Evolutionary conservation across 352 stramenopile species (phyloP), one percentile per base, ranked within the genome.

Genomic region (Globisporangium iwayamae): DNA sequence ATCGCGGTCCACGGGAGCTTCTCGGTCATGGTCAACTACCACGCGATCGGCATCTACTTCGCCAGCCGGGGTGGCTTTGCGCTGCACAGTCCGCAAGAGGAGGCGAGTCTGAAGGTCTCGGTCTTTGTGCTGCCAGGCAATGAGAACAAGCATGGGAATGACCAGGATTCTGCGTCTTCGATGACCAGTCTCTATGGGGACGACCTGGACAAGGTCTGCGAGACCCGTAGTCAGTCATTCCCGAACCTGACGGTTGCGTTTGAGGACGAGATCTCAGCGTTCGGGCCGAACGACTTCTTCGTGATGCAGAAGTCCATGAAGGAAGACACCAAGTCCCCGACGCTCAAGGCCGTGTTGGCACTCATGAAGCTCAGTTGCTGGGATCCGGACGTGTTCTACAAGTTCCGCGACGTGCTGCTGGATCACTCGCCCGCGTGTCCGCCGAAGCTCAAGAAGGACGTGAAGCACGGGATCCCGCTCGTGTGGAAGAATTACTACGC

Each of bases 1-100:
- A 98, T 98, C 39, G 95, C 96, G 0, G 85, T 98, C 22, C 96
- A 98, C 66, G 96, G 96, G 10, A 97, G 86, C 39, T 98, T 98
- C 68, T 98, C 88, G 2, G 84, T 98, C 56, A 98, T 96, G 87
- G 88, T 98, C 25, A 98, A 98, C 67, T 98, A 98, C 71, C 93
- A 98, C 68, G 91, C 91, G 4, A 96, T 98, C 62, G 91, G 93
- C 11, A 72, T 96, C 22, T 94, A 96, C 72, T 93, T 96, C 62
- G 94, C 90, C 22, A 96, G 83, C 67, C 81, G 89, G 34, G 89
- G 89, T 4, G 93, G 93, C 20, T 98, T 98, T 68, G 90, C 90
- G 18, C 73, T 98, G 6, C 93, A 98, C 66, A 97, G 94, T 60
- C 87, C 90, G 16, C 87, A 97, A 62, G 90, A 97, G 74, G 90